These are phyloP conservation scores for Apophysomyces variabilis DNA, from an alignment of 371 early-diverging fungal species.

Conservation along the genomic window DNA sequence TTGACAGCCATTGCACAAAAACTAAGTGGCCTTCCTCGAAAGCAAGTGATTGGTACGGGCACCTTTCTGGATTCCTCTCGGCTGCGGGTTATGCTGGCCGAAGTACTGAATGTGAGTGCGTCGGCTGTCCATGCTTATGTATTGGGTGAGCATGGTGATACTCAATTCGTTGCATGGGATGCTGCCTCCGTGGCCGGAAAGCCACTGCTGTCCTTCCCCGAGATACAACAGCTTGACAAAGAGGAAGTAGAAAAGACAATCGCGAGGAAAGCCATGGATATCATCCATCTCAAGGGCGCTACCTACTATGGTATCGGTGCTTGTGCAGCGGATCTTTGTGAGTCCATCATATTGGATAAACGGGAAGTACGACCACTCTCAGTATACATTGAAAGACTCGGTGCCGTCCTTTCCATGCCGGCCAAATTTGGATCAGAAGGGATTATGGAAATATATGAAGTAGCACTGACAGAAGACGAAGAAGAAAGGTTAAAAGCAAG, in stretches of 20 bases:
- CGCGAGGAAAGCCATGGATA: slow-evolving; percentile 79
- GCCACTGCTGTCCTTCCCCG: slow-evolving; percentile 68
- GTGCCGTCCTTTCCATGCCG: slow-evolving; percentile 73
- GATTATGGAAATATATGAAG: slow-evolving; percentile 67
- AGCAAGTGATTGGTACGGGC: slow-evolving; percentile 87
- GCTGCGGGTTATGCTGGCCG: slow-evolving; percentile 68
- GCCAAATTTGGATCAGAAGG: slow-evolving; percentile 75
- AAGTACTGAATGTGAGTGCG: slow-evolving; percentile 64
- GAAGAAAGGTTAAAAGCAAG: slow-evolving; percentile 46
- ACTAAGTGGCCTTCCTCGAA: slow-evolving; percentile 73
- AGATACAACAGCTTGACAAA: slow-evolving; percentile 59
- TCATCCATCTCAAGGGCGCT: slow-evolving; percentile 86
- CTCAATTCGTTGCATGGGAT: slow-evolving; percentile 85
- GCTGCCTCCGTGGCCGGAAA: slow-evolving; percentile 76
- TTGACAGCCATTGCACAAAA: slow-evolving; percentile 85
- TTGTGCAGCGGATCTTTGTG: slow-evolving; percentile 72
- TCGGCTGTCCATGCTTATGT: slow-evolving; percentile 82
- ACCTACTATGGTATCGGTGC: slow-evolving; percentile 90
- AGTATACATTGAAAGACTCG: slow-evolving; percentile 63
- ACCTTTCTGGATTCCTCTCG: slow-evolving; percentile 85
- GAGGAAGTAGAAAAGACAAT: slow-evolving; percentile 60
- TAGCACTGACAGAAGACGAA: slow-evolving; percentile 64
- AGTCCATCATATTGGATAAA: slow-evolving; percentile 70
- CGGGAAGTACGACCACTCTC: slow-evolving; percentile 70
- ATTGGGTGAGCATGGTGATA: slow-evolving; percentile 90